Percentiles rank a stretch among this genome's conserved stretches.
phyloP scores from a whole-genome alignment of 805 yeast genomes.

The Pichia gijzeniarum region DNA sequence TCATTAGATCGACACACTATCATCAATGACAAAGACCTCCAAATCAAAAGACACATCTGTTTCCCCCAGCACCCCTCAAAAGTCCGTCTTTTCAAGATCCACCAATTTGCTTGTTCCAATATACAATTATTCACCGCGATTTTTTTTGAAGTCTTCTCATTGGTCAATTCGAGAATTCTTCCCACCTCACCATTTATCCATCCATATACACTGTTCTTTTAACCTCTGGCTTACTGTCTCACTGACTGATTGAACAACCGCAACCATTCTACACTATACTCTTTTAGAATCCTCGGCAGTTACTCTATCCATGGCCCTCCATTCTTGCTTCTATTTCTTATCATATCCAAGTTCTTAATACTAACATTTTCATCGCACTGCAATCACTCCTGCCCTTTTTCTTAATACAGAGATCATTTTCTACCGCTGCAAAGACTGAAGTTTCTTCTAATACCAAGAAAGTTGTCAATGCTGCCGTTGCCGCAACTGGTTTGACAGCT shows the following conservation, averaged over 20 bases:
- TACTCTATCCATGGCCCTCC: too few species aligned
- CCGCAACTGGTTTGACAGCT: constrained; percentile 72
- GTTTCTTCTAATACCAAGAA: constrained; percentile 37
- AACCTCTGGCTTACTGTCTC: too few species aligned
- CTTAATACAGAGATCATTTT: constrained; percentile 30
- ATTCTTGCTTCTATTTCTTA: neutral
- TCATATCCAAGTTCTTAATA: constrained; percentile 1
- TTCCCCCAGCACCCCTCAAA: neutral
- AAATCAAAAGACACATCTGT: neutral
- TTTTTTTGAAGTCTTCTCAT: constrained; percentile 24
- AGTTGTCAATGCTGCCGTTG: constrained; percentile 56
- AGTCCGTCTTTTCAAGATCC: neutral
- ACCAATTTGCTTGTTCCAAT: constrained; percentile 1
- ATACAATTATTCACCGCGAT: constrained; percentile 14
- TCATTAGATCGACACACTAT: too few species aligned
- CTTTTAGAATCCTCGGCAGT: too few species aligned
- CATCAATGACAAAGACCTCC: too few species aligned
- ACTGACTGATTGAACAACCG: too few species aligned
- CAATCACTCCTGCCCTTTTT: too few species aligned
- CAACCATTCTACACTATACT: too few species aligned
- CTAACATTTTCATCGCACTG: constrained; percentile 13
- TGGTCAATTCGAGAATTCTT: constrained; percentile 15
- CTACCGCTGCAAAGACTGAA: constrained; percentile 29
- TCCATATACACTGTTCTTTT: too few species aligned
- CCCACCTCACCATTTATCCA: too few species aligned